These are phyloP conservation scores for Dothistroma septosporum DNA, from an alignment of 2,329 filamentous ascomycete species.

Conservation along the genomic window DNA sequence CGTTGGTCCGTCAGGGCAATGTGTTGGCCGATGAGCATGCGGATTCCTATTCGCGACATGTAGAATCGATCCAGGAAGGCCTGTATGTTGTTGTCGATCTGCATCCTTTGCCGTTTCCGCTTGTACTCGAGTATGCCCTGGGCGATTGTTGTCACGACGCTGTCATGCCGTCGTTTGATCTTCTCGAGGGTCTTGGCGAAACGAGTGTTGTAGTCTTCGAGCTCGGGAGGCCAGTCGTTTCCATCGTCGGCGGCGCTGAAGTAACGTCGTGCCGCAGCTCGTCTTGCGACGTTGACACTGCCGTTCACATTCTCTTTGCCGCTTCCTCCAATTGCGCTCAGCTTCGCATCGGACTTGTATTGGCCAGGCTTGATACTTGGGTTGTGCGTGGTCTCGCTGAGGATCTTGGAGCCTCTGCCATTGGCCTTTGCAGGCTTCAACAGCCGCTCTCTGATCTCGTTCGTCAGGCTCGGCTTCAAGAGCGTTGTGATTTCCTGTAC, in stretches of 20 bases:
- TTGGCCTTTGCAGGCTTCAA: conserved; percentile 59
- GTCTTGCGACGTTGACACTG: conserved; percentile 48
- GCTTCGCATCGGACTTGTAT: conserved; percentile 59
- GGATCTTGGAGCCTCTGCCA: conserved; percentile 60
- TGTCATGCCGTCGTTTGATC: conserved; percentile 94
- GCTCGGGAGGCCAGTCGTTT: conserved; percentile 84
- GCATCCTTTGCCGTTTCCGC: conserved; percentile 90
- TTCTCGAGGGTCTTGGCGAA: conserved; percentile 85
- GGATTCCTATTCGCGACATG: conserved; percentile 98
- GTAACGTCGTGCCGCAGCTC: conserved; percentile 61
- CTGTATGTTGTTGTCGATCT: conserved; percentile 96
- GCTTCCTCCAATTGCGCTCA: conserved; percentile 41
- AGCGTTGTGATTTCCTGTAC: conserved; percentile 84
- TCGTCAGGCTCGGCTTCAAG: conserved; percentile 68
- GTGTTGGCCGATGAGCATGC: conserved; percentile 98
- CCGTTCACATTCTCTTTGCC: conserved; percentile 44
- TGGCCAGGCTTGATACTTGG: conserved; percentile 83
- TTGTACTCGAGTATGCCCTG: conserved; percentile 99
- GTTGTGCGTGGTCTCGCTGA: conserved; percentile 82
- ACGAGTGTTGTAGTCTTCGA: conserved; percentile 87
- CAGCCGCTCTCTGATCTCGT: conserved; percentile 74
- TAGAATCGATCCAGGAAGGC: conserved; percentile 98
- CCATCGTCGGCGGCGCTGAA: conserved; percentile 82
- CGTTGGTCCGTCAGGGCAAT: conserved; percentile 94
- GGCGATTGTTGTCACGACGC: conserved; percentile 95